Conservation (phyloP, 2,329 filamentous ascomycete species). For the Raffaelea albimanens region DNA sequence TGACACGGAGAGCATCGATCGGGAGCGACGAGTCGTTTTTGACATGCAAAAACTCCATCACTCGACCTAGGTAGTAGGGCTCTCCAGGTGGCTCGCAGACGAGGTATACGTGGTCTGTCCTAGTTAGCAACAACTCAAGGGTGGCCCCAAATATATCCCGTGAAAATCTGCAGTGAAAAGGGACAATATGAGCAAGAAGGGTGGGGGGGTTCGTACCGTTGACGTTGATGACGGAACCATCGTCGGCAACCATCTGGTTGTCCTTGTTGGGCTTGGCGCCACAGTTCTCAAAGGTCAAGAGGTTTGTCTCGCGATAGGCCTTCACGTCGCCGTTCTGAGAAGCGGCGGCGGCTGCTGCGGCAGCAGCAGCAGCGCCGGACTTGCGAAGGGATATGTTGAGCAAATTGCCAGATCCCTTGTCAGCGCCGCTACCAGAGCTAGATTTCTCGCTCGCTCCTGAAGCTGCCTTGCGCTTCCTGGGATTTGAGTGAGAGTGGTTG, state of each 20-base stretch:
- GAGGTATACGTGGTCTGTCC: constrained; percentile 73
- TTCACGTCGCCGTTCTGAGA: constrained; percentile 13
- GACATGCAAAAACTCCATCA: constrained; percentile 93
- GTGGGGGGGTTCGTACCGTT: constrained; percentile 60
- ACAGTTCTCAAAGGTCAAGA: constrained; percentile 77
- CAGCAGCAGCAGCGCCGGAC: constrained; percentile 11
- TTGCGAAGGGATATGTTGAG: constrained; percentile 10
- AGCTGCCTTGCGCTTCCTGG: constrained; percentile 81
- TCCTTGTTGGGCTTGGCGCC: constrained; percentile 56
- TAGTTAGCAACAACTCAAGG: constrained; percentile 4
- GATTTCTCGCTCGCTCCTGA: constrained; percentile 18
- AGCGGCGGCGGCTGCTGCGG: constrained; percentile 26
- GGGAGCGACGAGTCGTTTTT: constrained; percentile 64
- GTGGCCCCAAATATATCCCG: neutral
- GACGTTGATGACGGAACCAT: constrained; percentile 71
- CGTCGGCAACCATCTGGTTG: constrained; percentile 76
- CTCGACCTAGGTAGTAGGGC: constrained; percentile 92
- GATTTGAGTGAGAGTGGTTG: constrained; percentile 41
- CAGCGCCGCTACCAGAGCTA: constrained; percentile 1
- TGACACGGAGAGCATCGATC: constrained; percentile 82
- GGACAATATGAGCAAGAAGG: neutral
- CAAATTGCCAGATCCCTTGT: constrained; percentile 4
- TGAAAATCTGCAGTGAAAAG: neutral
- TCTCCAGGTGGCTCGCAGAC: constrained; percentile 96
- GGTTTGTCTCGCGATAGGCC: constrained; percentile 60